Conservation (phyloP, 2,329 filamentous ascomycete species). For the Cytospora paraplurivora region DNA sequence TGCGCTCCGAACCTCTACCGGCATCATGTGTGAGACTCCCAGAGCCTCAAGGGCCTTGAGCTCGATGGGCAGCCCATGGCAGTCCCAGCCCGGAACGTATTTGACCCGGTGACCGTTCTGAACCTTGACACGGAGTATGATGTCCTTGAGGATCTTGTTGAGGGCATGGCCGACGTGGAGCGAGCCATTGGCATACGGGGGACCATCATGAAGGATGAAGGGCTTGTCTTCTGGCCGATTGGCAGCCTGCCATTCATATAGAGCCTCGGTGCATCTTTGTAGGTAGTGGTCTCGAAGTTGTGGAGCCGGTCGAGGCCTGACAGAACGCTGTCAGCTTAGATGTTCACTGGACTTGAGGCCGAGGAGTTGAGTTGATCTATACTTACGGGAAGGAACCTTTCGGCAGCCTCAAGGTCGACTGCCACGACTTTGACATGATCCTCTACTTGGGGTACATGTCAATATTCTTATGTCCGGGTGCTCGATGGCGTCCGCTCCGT, state of each 20-base stretch:
- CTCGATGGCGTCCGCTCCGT: conserved; percentile 5
- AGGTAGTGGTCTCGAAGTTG: conserved; percentile 62
- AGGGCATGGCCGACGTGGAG: conserved; percentile 92
- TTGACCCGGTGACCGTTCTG: conserved; percentile 72
- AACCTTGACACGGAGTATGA: conserved; percentile 81
- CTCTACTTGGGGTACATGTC: conserved; percentile 8
- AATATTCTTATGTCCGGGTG: conserved; percentile 9
- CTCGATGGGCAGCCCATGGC: conserved; percentile 95
- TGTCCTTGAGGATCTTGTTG: conserved; percentile 97
- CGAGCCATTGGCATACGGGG: conserved; percentile 91
- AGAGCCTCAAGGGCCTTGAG: conserved; percentile 78
- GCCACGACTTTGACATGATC: conserved; percentile 63
- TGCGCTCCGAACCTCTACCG: conserved; percentile 62
- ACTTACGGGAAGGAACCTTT: conserved; percentile 72
- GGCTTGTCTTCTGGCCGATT: conserved; percentile 55
- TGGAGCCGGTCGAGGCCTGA: conserved; percentile 55
- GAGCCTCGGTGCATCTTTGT: conserved; percentile 77
- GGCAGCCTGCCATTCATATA: conserved; percentile 83
- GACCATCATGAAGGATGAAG: conserved; percentile 92
- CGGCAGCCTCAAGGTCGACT: conserved; percentile 73
- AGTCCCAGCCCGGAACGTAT: conserved; percentile 96
- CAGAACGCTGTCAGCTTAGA: conserved; percentile 30
- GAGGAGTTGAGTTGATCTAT: conserved; percentile 13
- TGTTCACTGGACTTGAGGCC: background rate
- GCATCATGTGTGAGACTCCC: conserved; percentile 47